Evolutionary conservation across 768 basidiomycete species (phyloP), one percentile per base, ranked within the genome.

Genomic region (Scleroderma citrinum): DNA sequence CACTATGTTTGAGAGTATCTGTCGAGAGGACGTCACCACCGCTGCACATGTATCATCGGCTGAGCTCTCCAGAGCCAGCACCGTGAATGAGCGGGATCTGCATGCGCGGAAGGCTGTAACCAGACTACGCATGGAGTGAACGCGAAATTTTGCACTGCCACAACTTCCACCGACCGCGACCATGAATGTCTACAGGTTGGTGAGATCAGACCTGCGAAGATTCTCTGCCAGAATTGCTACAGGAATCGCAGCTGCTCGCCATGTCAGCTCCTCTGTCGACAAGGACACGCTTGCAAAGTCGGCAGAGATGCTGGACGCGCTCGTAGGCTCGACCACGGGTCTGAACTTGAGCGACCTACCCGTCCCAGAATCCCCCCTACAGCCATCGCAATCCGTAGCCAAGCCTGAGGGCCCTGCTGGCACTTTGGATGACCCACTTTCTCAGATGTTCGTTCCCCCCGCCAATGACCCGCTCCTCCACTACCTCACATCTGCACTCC

Each of bases 1-100:
- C 52, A 98, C 85, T 5, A 97, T 78, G 63, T 93, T 95, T 2
- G 91, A 84, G 46, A 88, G 80, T 35, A 98, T 74, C 60, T 73
- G 59, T 17, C 81, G 76, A 7, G 77, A 70, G 1, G 85, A 87
- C 17, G 80, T 77, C 31, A 99, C 86, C 44, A 98, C 74, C 1
- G 94, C 87, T 14, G 85, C 91, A 58, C 92, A 95, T 1, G 92
- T 89, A 61, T 98, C 96, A 65, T 99, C 95, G 13, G 92, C 92
- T 12, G 91, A 93, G 2, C 85, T 84, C 66, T 96, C 93, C 32
- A 95, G 59, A 7, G 81, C 86, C 7, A 90, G 76, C 13, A 89
- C 81, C 1, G 80, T 86, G 59, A 88, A 82, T 19, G 29, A 13
- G 20, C 61, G 57, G 42, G 42, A 36, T 21, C 44, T 23, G 21